Evolutionary conservation across 768 basidiomycete species (phyloP), one percentile per base, ranked within the genome.

Genomic region (Trichaptum fuscoviolaceum): DNA sequence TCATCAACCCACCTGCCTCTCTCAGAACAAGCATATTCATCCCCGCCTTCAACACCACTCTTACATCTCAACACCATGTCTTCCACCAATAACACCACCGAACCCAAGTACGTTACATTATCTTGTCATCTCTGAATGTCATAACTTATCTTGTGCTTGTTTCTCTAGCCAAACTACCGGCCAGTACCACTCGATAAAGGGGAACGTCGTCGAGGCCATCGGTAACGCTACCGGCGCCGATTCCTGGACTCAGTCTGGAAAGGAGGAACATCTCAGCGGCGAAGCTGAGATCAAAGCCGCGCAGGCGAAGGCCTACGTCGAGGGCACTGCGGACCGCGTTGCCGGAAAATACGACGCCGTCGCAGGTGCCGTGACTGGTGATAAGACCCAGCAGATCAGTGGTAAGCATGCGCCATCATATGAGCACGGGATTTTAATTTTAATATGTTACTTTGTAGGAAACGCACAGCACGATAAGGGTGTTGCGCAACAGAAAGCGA

Each of bases 391-490:
- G 71, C 79, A 88, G 73, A 65, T 69, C 20, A n/a, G 77, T 20
- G 85, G 86, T 84, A 67, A 63, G 78, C 69, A 34, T 34, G 23
- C 64, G 63, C 58, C 15, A n/a, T 15, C 30, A 25, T 61, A 2
- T 61, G 15, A 25, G 6, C 6, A 5, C 4, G 12, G 25, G 15
- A 12, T 7, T 23, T 18, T 2, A 61, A 4, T 61, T 3, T 15
- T 9, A 61, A 61, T 61, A 25, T 20, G 42, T 6, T 15, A 52
- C 42, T n/a, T 7, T 12, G 23, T 36, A 87, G 87, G 88, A 1
- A 87, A 87, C 65, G 64, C 76, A 20, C 78, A 75, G 63, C 79
- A 85, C 0, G 84, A 87, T 61, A 87, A 87, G 68, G 87, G 88
- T 0, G 69, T 80, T 62, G 71, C 78, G 0, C 82, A 88, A 69